phyloP scores from a whole-genome alignment of 768 basidiomycete genomes.

The Boletellus ananas region DNA sequence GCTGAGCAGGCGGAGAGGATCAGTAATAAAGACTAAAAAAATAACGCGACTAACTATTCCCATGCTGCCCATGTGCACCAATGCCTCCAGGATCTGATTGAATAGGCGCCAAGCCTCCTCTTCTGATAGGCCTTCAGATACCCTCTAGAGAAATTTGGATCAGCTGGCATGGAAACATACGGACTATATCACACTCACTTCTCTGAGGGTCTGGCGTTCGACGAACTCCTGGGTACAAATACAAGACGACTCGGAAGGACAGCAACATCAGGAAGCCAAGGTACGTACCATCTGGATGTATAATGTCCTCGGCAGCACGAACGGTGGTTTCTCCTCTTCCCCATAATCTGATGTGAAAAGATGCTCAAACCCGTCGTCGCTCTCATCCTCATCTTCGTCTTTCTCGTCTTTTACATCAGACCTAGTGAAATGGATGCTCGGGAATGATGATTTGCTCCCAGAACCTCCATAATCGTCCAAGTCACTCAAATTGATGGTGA shows the following conservation, averaged over 20 bases:
- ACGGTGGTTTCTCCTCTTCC: constrained; percentile 34
- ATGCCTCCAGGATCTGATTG: constrained; percentile 83
- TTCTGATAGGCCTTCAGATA: constrained; percentile 77
- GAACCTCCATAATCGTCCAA: constrained; percentile 55
- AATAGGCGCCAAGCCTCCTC: constrained; percentile 89
- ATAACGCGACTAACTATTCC: constrained; percentile 63
- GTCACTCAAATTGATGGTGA: constrained; percentile 61
- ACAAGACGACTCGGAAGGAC: neutral
- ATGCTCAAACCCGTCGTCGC: constrained; percentile 39
- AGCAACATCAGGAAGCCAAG: neutral
- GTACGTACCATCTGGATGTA: constrained; percentile 91
- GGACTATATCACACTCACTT: constrained; percentile 40
- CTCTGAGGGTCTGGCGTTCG: constrained; percentile 84
- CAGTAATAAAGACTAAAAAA: neutral
- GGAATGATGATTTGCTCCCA: constrained; percentile 61
- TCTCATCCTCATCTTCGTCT: constrained; percentile 43
- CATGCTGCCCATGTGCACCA: constrained; percentile 83
- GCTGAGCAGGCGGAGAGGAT: constrained; percentile 36
- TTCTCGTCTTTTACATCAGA: constrained; percentile 39
- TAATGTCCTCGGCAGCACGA: constrained; percentile 50
- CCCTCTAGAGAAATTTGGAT: constrained; percentile 40
- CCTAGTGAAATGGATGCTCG: constrained; percentile 77
- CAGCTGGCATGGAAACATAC: neutral
- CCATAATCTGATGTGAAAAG: constrained; percentile 33
- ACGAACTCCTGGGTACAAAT: constrained; percentile 66